phyloP scores from a whole-genome alignment of 345 rosid genomes.

The Ailanthus altissimus region DNA sequence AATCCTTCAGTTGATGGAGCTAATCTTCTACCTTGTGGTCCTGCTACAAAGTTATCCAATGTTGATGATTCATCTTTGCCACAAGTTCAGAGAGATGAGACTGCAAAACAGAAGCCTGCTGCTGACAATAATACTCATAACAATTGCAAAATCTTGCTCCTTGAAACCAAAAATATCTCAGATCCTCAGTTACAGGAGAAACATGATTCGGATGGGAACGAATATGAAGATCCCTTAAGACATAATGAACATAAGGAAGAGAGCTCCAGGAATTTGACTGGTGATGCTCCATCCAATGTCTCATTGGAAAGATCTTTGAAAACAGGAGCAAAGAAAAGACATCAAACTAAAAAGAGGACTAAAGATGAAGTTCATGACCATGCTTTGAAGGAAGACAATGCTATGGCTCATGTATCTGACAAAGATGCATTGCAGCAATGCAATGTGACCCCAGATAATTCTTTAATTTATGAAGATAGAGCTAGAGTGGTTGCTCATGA shows the following conservation, averaged over 20 bases:
- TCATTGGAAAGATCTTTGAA: constrained; percentile 19
- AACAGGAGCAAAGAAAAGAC: constrained; percentile 24
- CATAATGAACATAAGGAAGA: constrained; percentile 17
- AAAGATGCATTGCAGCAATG: constrained; percentile 14
- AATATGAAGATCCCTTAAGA: constrained; percentile 17
- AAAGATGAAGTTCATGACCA: constrained; percentile 14
- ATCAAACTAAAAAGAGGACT: constrained; percentile 20
- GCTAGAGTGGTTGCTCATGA: constrained; percentile 19
- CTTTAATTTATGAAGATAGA: constrained; percentile 11
- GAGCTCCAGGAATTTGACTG: constrained; percentile 1
- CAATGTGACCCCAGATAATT: background rate
- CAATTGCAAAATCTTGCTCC: constrained; percentile 7
- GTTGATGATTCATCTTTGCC: constrained; percentile 13
- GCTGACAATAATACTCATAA: constrained; percentile 7
- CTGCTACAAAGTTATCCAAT: constrained; percentile 12
- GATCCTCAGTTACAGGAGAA: constrained; percentile 23
- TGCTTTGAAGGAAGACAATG: constrained; percentile 27
- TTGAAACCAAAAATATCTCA: constrained; percentile 12
- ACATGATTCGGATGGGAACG: background rate
- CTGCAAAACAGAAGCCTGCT: constrained; percentile 17
- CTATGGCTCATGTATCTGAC: constrained; percentile 7
- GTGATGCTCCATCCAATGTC: constrained; percentile 16
- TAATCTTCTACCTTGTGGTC: constrained; percentile 24
- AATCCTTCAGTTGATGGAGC: constrained; percentile 22
- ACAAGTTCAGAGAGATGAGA: constrained; percentile 20